phyloP scores from a whole-genome alignment of 2,329 filamentous ascomycete species.

The Cyclaneusma minus region DNA sequence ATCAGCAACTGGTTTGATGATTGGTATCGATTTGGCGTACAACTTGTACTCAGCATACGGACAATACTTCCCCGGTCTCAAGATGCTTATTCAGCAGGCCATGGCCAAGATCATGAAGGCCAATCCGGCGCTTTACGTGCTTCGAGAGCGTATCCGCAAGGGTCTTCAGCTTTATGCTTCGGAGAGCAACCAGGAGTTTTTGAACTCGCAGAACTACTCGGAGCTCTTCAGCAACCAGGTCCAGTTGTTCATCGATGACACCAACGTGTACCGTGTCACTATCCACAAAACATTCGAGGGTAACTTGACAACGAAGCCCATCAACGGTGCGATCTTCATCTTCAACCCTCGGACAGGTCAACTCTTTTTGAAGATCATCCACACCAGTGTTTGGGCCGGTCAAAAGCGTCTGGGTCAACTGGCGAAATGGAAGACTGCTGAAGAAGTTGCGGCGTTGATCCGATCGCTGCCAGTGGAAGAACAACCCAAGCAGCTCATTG shows the following conservation, averaged over 20 bases:
- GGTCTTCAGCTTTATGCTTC: constrained; percentile 95
- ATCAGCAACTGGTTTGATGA: constrained; percentile 91
- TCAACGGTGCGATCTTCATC: constrained; percentile 99
- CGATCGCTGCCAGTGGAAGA: constrained; percentile 92
- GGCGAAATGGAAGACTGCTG: constrained; percentile 98
- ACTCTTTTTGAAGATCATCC: constrained; percentile 97
- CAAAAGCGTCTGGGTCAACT: constrained; percentile 98
- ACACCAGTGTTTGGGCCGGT: constrained; percentile 97
- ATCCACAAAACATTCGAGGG: constrained; percentile 99
- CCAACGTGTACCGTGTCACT: constrained; percentile 97
- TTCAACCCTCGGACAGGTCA: constrained; percentile 99
- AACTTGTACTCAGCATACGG: constrained; percentile 97
- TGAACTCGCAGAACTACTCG: constrained; percentile 98
- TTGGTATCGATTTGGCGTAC: constrained; percentile 93
- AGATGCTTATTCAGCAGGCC: constrained; percentile 88
- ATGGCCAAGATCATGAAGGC: constrained; percentile 99
- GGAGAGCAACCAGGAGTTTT: constrained; percentile 96
- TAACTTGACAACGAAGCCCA: constrained; percentile 96
- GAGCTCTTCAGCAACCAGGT: constrained; percentile 98
- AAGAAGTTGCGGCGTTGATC: constrained; percentile 97
- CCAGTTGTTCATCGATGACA: constrained; percentile 97
- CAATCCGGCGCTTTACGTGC: constrained; percentile 88
- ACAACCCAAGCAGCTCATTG: constrained; percentile 96
- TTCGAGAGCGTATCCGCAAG: constrained; percentile 95
- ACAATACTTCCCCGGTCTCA: constrained; percentile 95